phyloP scores from a whole-genome alignment of 495 filamentous ascomycete species.

The Xylaria telfairii region DNA sequence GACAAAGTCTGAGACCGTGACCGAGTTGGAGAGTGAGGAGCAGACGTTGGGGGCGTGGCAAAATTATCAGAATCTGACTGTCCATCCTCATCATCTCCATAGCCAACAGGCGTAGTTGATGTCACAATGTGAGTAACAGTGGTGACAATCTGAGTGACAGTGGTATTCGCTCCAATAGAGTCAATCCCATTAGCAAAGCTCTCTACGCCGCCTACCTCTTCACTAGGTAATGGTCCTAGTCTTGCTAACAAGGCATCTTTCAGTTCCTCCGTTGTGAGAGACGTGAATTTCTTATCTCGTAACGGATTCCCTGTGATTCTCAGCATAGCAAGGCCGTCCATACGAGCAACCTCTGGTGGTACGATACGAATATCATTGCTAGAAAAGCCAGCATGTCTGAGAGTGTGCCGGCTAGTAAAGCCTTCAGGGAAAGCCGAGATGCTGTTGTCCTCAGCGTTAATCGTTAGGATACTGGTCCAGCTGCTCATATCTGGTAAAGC shows the following conservation, averaged over 20 bases:
- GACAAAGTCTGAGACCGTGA: conserved; percentile 49
- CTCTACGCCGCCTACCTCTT: conserved; percentile 31
- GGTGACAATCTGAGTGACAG: background rate
- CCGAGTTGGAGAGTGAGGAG: conserved; percentile 49
- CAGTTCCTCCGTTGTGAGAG: conserved; percentile 78
- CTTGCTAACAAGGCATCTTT: conserved; percentile 76
- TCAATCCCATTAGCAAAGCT: conserved; percentile 37
- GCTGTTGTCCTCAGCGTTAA: conserved; percentile 81
- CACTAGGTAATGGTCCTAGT: conserved; percentile 60
- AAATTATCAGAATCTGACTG: conserved; percentile 75
- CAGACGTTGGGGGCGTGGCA: conserved; percentile 58
- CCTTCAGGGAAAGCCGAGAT: conserved; percentile 76
- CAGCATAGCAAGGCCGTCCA: conserved; percentile 77
- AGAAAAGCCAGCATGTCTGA: conserved; percentile 80
- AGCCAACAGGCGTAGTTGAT: background rate
- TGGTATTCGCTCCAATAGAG: conserved; percentile 7
- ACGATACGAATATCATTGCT: conserved; percentile 80
- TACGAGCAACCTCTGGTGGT: conserved; percentile 77
- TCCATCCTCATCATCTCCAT: conserved; percentile 47
- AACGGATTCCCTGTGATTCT: conserved; percentile 85
- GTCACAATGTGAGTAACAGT: background rate
- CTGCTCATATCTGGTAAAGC: conserved; percentile 69
- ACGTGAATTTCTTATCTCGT: conserved; percentile 81
- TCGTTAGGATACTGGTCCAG: conserved; percentile 73
- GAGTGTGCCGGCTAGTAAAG: conserved; percentile 65